Evolutionary conservation across 495 filamentous ascomycete species (phyloP), one percentile per base, ranked within the genome.

Genomic region (Niebla homalea): DNA sequence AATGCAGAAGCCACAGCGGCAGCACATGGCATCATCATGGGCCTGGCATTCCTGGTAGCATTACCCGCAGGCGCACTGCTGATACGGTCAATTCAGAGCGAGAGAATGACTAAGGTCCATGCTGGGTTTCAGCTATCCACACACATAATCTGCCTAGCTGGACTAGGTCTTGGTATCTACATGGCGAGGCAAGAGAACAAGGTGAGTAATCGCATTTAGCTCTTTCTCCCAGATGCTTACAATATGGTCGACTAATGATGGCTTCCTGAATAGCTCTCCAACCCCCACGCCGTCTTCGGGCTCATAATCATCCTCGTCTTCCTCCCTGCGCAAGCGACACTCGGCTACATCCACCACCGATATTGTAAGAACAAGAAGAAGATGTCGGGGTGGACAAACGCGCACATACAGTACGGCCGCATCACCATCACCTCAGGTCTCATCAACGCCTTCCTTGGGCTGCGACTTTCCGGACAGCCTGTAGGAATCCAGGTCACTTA

Each of bases 1-100:
- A 12, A 32, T 32, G 8, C 29, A 32, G 29, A 12, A 12, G 29
- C 29, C 29, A 32, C 29, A 32, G 5, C 29, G 29, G 29, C 29
- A 8, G 29, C 7, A 11, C 29, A 32, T 32, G 29, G 29, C 29
- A 32, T 32, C 29, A 65, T 81, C 48, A 78, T 80, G 75, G 69
- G 67, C 19, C 48, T 80, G n/a, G 70, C 74, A 20, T 74, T 80
- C 58, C 67, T 69, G 2, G 46, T 75, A 12, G 51, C 80, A 12
- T 79, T 77, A 54, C 79, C 79, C 21, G 50, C 76, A 11, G 80
- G 79, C 11, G 73, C 78, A 21, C 53, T 75, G 3, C 51, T 75
- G 32, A 77, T 83, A 64, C 74, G 77, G 3, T 26, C 79, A 12
- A 69, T 69, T 36, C 50, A 51, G 18, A 43, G 58, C 43, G 61